These are phyloP conservation scores for Arbutus unedo DNA, from an alignment of 148 eudicot species.

Conservation along the genomic window DNA sequence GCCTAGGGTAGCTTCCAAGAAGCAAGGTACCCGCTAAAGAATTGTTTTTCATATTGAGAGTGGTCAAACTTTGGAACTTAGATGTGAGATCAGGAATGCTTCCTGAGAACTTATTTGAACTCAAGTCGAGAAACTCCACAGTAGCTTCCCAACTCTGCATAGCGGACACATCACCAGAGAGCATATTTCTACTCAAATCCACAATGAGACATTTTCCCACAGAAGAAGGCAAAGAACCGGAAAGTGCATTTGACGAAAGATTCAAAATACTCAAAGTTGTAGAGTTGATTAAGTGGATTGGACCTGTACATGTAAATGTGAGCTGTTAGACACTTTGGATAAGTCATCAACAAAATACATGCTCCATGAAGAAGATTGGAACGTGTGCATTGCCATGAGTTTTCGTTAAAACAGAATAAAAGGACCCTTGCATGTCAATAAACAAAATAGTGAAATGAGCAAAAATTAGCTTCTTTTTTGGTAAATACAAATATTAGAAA, in stretches of 20 bases:
- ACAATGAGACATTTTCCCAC: conserved; percentile 46
- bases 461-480: too few relatives aligned
- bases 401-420: too few relatives aligned
- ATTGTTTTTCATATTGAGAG: conserved; percentile 61
- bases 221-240: conserved; percentile 53
- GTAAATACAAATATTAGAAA: too few relatives aligned
- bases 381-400: too few relatives aligned
- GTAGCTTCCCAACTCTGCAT: conserved; percentile 45
- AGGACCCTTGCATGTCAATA: too few relatives aligned
- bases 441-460: too few relatives aligned
- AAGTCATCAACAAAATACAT: conserved; percentile 5
- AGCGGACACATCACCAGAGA: conserved; percentile 48
- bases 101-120: conserved; percentile 75
- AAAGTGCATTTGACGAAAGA: conserved; percentile 51
- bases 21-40: conserved; percentile 65
- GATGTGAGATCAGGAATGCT: conserved; percentile 58
- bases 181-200: conserved; percentile 57
- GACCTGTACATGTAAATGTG: conserved; percentile 44
- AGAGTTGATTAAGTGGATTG: conserved; percentile 68
- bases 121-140: conserved; percentile 72
- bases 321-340: conserved; percentile 9
- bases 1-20: conserved; percentile 37
- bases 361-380: background rate
- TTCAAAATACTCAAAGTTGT: conserved; percentile 57
- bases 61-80: conserved; percentile 49